phyloP scores from a whole-genome alignment of 1,284 basidiomycete species.

The Apiotrichum siamense region DNA sequence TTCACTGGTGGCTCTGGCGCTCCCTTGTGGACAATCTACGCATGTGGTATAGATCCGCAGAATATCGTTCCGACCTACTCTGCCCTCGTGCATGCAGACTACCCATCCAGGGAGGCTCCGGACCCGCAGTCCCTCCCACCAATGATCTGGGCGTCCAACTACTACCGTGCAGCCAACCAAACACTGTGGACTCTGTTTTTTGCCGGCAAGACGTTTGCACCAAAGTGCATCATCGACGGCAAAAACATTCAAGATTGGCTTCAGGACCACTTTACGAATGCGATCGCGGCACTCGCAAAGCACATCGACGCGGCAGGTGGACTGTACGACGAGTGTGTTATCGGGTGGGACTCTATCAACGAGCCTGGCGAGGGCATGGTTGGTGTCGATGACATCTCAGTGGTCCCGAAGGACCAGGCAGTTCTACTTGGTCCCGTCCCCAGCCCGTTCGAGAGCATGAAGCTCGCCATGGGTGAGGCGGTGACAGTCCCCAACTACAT shows the following conservation, averaged over 20 bases:
- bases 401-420: constrained; percentile 60
- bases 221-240: constrained; percentile 84
- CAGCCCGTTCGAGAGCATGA: constrained; percentile 74
- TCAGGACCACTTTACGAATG: constrained; percentile 75
- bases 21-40: constrained; percentile 87
- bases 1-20: constrained; percentile 95
- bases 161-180: constrained; percentile 77
- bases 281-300: constrained; percentile 68
- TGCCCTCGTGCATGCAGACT: constrained; percentile 84
- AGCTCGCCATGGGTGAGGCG: constrained; percentile 77
- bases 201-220: constrained; percentile 81
- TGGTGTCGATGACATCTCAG: constrained; percentile 66
- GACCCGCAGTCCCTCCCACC: constrained; percentile 71
- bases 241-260: constrained; percentile 92
- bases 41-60: constrained; percentile 83
- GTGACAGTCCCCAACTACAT: constrained; percentile 81
- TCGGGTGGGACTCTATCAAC: constrained; percentile 96
- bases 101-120: constrained; percentile 56
- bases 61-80: constrained; percentile 78
- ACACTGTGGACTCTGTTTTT: constrained; percentile 94
- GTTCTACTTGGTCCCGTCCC: constrained; percentile 82
- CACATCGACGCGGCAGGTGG: constrained; percentile 62
- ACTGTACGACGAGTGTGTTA: constrained; percentile 75
- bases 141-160: constrained; percentile 98
- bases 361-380: constrained; percentile 87